These are phyloP conservation scores for Platismatia glauca DNA, from an alignment of 495 filamentous ascomycete genomes.

Conservation along the genomic window DNA sequence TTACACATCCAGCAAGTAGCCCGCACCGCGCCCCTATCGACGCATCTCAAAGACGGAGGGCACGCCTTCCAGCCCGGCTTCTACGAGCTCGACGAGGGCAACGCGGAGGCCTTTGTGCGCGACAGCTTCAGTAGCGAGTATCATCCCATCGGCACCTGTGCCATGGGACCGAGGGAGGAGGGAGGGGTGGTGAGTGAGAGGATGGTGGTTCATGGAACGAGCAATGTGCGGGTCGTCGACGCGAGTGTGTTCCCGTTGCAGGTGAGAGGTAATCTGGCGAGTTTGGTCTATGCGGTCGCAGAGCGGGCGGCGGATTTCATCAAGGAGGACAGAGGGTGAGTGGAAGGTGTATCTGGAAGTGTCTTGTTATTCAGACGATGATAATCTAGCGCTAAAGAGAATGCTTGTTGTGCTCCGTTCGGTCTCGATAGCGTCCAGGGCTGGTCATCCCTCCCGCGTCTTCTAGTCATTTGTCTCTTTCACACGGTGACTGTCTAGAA, in stretches of 20 bases:
- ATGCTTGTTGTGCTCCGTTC: neutral
- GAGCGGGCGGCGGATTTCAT: conserved; percentile 45
- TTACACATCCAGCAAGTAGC: conserved; percentile 17
- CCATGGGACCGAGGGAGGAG: conserved; percentile 44
- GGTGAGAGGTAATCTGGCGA: conserved; percentile 42
- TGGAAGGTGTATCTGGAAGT: neutral
- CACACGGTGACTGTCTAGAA: neutral
- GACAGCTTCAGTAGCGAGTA: conserved; percentile 27
- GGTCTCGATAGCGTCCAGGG: neutral
- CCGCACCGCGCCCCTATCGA: conserved; percentile 15
- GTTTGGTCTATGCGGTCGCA: conserved; percentile 49
- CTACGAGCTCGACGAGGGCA: conserved; percentile 17
- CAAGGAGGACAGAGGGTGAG: conserved; percentile 18
- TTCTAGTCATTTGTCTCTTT: neutral
- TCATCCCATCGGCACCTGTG: conserved; percentile 37
- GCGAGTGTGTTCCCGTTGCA: conserved; percentile 51
- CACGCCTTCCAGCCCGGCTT: conserved; percentile 18
- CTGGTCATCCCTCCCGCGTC: neutral
- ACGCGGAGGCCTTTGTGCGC: conserved; percentile 20
- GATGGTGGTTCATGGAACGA: conserved; percentile 41
- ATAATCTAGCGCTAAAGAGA: neutral
- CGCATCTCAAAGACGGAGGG: conserved; percentile 18
- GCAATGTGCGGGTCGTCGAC: conserved; percentile 44
- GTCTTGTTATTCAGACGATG: neutral
- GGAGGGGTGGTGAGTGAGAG: conserved; percentile 35